Evolutionary conservation across 208 protist genomes (phyloP).

Genomic region (Wallacemonas collosoma): DNA sequence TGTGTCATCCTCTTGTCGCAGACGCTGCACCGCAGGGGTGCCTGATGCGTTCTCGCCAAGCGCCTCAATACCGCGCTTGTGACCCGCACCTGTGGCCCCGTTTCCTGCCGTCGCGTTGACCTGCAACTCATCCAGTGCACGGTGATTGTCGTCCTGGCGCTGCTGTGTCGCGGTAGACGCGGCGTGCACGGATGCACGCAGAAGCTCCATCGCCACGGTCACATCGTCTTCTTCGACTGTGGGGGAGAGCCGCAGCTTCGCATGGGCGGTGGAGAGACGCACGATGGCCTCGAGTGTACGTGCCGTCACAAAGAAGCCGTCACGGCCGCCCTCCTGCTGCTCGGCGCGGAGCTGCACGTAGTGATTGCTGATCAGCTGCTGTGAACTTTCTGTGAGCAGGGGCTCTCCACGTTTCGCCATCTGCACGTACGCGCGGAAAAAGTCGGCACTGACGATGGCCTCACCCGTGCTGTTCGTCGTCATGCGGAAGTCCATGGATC

Average conservation of each 20-base stretch:
- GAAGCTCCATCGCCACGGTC: slow-evolving; percentile 79
- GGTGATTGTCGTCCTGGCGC: slow-evolving; percentile 65
- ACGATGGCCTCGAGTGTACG: slow-evolving; percentile 98
- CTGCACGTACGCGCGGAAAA: slow-evolving; percentile 97
- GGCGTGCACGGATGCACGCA: slow-evolving; percentile 83
- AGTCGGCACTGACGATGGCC: slow-evolving; percentile 93
- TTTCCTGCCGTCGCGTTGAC: not conserved
- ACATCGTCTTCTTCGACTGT: slow-evolving; percentile 89
- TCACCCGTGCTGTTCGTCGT: slow-evolving; percentile 84
- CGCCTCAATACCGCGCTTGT: slow-evolving; percentile 28
- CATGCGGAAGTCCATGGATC: slow-evolving; percentile 61
- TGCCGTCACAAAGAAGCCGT: slow-evolving; percentile 93
- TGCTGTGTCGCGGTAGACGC: slow-evolving; percentile 68
- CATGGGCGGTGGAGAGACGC: slow-evolving; percentile 94
- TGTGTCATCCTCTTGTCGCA: slow-evolving; percentile 19
- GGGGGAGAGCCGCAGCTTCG: slow-evolving; percentile 91
- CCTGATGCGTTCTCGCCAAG: not conserved
- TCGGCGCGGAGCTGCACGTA: slow-evolving; percentile 93
- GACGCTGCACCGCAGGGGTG: slow-evolving; percentile 16
- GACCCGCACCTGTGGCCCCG: slow-evolving; percentile 1
- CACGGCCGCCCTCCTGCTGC: slow-evolving; percentile 67
- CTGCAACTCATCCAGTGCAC: slow-evolving; percentile 37
- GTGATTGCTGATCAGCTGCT: slow-evolving; percentile 79
- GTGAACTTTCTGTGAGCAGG: slow-evolving; percentile 84
- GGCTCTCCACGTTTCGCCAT: slow-evolving; percentile 88